phyloP scores from a whole-genome alignment of 257 asterid species.

The Solanum medicagineum region DNA sequence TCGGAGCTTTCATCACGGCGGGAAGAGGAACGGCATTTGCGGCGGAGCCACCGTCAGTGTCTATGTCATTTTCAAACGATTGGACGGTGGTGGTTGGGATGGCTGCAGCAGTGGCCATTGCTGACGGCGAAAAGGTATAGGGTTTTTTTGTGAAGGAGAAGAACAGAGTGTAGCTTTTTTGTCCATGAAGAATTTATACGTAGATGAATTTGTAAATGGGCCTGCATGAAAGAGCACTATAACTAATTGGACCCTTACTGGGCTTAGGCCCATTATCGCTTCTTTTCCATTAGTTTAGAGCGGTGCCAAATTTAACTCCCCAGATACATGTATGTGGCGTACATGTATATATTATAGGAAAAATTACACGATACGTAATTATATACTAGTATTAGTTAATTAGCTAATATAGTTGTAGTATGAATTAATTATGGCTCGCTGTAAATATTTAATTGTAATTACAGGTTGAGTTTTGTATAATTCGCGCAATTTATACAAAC shows the following conservation, averaged over 20 bases:
- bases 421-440: too few relatives aligned
- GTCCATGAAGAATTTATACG: background rate
- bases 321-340: too few relatives aligned
- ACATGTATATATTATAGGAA: too few relatives aligned
- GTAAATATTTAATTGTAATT: too few relatives aligned
- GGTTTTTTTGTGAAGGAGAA: background rate
- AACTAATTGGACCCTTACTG: background rate
- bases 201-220: background rate
- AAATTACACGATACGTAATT: too few relatives aligned
- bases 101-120: constrained; percentile 61
- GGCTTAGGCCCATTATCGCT: background rate
- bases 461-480: too few relatives aligned
- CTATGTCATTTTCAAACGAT: constrained; percentile 52
- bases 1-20: constrained; percentile 54
- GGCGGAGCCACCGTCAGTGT: constrained; percentile 22
- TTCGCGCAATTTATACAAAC: too few relatives aligned
- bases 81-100: constrained; percentile 61
- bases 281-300: background rate
- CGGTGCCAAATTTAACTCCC: too few relatives aligned
- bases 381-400: too few relatives aligned
- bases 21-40: constrained; percentile 38
- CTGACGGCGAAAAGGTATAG: background rate
- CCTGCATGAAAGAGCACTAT: constrained; percentile 7
- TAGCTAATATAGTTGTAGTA: too few relatives aligned
- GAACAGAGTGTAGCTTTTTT: background rate